Percentiles rank a stretch among this genome's conserved stretches.
Evolutionary conservation across 345 rosid species (phyloP).

Genomic region (Anacardium occidentale): DNA sequence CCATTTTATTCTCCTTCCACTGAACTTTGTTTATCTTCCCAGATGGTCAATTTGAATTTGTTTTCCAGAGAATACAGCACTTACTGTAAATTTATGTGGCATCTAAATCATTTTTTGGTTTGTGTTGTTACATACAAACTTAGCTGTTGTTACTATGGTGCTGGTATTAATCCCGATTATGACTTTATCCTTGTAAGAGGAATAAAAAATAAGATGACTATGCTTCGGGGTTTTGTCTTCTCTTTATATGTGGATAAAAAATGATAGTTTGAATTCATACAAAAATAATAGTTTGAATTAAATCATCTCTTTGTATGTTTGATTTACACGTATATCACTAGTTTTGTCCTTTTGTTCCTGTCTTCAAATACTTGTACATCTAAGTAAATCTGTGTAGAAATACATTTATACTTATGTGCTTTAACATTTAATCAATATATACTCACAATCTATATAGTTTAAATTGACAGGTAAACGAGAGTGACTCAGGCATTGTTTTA

Average conservation of each 20-base stretch:
- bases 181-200: neutral
- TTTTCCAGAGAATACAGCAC: neutral
- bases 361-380: neutral
- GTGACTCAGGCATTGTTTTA: constrained; percentile 34
- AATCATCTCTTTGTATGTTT: neutral
- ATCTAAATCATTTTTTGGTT: neutral
- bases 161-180: neutral
- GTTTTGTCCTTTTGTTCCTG: neutral
- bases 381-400: neutral
- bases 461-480: constrained; percentile 54
- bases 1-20: neutral
- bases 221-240: neutral
- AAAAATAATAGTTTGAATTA: neutral
- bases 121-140: neutral
- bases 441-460: neutral
- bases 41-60: neutral
- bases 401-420: neutral
- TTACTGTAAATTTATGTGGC: neutral
- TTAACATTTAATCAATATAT: neutral
- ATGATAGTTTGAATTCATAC: too few species aligned
- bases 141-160: neutral
- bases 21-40: neutral
- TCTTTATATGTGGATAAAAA: neutral
- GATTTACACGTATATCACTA: neutral
- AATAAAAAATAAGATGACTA: neutral